Evolutionary conservation across 148 eudicot genomes (phyloP).

Genomic region (Cornus kousa): DNA sequence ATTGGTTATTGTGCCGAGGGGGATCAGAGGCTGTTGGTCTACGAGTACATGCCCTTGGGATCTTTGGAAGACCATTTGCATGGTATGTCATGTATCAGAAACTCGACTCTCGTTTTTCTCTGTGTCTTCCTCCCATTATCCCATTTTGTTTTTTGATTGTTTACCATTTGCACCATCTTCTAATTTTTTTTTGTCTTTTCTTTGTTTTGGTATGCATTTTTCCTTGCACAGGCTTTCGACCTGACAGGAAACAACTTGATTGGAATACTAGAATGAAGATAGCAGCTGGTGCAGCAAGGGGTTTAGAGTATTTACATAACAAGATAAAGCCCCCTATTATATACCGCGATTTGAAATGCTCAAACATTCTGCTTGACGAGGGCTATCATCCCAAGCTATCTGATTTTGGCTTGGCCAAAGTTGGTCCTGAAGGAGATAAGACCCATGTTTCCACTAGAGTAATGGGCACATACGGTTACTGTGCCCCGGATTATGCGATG

Average conservation of each 20-base stretch:
- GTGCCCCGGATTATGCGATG: slow-evolving; percentile 91
- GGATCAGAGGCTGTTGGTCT: slow-evolving; percentile 75
- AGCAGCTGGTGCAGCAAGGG: slow-evolving; percentile 93
- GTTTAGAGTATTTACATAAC: slow-evolving; percentile 80
- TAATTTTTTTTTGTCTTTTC: background rate
- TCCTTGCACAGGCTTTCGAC: slow-evolving; percentile 31
- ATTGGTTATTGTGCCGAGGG: slow-evolving; percentile 92
- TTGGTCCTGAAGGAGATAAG: slow-evolving; percentile 75
- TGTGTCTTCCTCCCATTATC: background rate
- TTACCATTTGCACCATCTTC: no score
- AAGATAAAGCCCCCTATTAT: slow-evolving; percentile 74
- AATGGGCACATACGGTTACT: slow-evolving; percentile 88
- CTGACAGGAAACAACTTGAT: slow-evolving; percentile 46
- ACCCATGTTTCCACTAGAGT: slow-evolving; percentile 88
- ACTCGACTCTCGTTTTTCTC: background rate
- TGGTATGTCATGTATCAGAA: slow-evolving; percentile 40
- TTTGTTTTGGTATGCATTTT: background rate
- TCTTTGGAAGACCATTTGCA: slow-evolving; percentile 76
- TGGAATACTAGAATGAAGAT: slow-evolving; percentile 88
- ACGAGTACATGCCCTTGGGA: slow-evolving; percentile 85
- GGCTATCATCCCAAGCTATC: slow-evolving; percentile 67
- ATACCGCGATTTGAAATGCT: slow-evolving; percentile 86
- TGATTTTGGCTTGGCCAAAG: slow-evolving; percentile 87
- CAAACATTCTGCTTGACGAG: slow-evolving; percentile 80
- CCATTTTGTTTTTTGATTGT: no score